phyloP scores from a whole-genome alignment of 2,329 filamentous ascomycete species.

The Coniochaeta ligniaria region DNA sequence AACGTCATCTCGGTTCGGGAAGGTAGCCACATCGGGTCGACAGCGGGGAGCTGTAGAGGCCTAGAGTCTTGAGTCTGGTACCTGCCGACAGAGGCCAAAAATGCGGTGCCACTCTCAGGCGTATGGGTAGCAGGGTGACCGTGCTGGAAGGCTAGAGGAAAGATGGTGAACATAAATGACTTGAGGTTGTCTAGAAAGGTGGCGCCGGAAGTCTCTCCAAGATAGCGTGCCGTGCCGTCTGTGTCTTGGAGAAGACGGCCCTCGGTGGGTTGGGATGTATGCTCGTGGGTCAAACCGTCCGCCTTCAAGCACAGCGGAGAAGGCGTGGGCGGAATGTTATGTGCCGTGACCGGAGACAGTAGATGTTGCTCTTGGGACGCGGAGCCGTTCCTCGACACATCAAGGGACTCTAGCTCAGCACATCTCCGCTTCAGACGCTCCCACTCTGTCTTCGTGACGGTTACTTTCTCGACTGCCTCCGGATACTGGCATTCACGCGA shows the following conservation, averaged over 20 bases:
- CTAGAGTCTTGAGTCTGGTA: constrained; percentile 41
- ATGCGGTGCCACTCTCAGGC: constrained; percentile 16
- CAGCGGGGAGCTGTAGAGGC: constrained; percentile 25
- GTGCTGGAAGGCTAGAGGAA: constrained; percentile 22
- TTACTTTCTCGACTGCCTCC: constrained; percentile 32
- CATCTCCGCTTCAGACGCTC: constrained; percentile 31
- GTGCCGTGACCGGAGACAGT: constrained; percentile 24
- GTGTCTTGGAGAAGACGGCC: constrained; percentile 36
- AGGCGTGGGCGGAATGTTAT: constrained; percentile 11
- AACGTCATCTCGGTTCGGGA: constrained; percentile 24
- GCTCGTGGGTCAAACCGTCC: constrained; percentile 2
- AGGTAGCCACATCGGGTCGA: constrained; percentile 32
- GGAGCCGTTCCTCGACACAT: constrained; percentile 16
- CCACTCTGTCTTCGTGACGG: constrained; percentile 31
- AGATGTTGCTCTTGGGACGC: constrained; percentile 26
- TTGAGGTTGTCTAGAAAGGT: constrained; percentile 43
- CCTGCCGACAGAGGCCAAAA: constrained; percentile 32
- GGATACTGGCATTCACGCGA: constrained; percentile 42
- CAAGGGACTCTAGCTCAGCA: constrained; percentile 29
- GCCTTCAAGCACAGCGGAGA: constrained; percentile 1
- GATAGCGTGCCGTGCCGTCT: constrained; percentile 35
- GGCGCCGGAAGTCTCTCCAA: constrained; percentile 41
- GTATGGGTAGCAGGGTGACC: constrained; percentile 6
- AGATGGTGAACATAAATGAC: constrained; percentile 33
- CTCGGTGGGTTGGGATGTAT: constrained; percentile 15